Conservation (phyloP, 768 basidiomycete genomes). For the Tricholoma bakamatsutake region DNA sequence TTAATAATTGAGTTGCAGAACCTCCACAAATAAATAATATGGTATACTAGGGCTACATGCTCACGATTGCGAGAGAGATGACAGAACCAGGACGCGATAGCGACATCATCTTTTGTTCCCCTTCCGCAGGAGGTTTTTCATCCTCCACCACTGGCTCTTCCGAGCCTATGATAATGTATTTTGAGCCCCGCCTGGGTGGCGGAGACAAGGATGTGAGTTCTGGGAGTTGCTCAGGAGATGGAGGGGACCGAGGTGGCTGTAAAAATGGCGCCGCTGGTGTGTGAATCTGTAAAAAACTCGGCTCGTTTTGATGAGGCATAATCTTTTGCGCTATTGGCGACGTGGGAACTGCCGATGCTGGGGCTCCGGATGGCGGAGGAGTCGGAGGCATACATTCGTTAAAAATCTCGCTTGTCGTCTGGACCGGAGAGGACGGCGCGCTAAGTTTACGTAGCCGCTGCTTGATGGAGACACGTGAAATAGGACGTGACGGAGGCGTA, state of each 20-base stretch:
- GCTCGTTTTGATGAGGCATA: conserved; percentile 41
- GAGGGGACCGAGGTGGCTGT: conserved; percentile 24
- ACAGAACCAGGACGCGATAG: conserved; percentile 48
- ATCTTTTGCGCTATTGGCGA: conserved; percentile 62
- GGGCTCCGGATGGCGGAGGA: neutral
- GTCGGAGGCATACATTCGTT: neutral
- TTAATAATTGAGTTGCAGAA: neutral
- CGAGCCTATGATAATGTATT: conserved; percentile 34
- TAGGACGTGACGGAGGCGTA: conserved; percentile 34
- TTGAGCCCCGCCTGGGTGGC: conserved; percentile 57
- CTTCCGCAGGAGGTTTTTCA: conserved; percentile 20
- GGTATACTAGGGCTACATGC: conserved; percentile 22
- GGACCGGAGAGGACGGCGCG: conserved; percentile 37
- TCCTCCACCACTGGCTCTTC: conserved; percentile 20
- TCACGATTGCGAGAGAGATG: conserved; percentile 46
- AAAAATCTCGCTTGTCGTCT: neutral
- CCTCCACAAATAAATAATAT: neutral
- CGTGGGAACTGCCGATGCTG: neutral
- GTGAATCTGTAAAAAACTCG: conserved; percentile 54
- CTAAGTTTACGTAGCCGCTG: conserved; percentile 66
- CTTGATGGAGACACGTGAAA: conserved; percentile 43
- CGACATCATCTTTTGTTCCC: conserved; percentile 28
- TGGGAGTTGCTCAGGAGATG: conserved; percentile 16
- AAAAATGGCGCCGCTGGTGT: conserved; percentile 37
- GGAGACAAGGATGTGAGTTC: conserved; percentile 52